Evolutionary conservation across 1,139 yeast species (phyloP), one percentile per base, ranked within the genome.

Genomic region (Candida frijolesensis): DNA sequence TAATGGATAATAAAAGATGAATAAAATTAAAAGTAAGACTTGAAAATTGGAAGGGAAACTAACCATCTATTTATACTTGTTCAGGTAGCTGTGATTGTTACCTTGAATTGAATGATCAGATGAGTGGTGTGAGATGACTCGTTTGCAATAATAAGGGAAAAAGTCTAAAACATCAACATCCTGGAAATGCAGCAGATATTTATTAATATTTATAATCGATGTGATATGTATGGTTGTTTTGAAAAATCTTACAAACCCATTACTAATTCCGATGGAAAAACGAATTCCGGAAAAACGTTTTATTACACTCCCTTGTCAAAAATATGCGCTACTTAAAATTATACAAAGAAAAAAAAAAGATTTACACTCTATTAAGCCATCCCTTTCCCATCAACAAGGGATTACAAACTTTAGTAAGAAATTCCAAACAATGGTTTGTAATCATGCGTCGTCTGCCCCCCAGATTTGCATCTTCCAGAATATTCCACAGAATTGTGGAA

Each of bases 31-130:
- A 51, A 51, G 34, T 43, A 48, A 41, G 45, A 55, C 29, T 45
- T 44, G 41, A 30, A 47, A 38, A 37, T 46, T 18, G 22, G 18
- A 33, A 25, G 52, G 49, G 45, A 35, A 27, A 48, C 37, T 44
- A 34, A 32, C 33, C 58, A 55, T 55, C 47, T 54, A 55, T 54
- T 52, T 55, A 55, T 55, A 54, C 46, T 52, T 18, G 15, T 43
- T 32, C 29, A 16, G 8, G 19, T 19, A 38, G 29, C 27, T 38
- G 14, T 11, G 19, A n/a, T 12, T 12, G 41, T 22, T 16, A 18
- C 41, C 25, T 38, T 16, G 19, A 12, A 18, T 11, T 38, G 30
- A 38, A 38, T 38, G 41, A 38, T 38, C 41, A 38, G 29, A 19
- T 16, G 34, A 32, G 37, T 32, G 15, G 29, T 7, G 16, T 12